phyloP scores from a whole-genome alignment of 495 filamentous ascomycete genomes.

The Saxophila tyrrhenica region DNA sequence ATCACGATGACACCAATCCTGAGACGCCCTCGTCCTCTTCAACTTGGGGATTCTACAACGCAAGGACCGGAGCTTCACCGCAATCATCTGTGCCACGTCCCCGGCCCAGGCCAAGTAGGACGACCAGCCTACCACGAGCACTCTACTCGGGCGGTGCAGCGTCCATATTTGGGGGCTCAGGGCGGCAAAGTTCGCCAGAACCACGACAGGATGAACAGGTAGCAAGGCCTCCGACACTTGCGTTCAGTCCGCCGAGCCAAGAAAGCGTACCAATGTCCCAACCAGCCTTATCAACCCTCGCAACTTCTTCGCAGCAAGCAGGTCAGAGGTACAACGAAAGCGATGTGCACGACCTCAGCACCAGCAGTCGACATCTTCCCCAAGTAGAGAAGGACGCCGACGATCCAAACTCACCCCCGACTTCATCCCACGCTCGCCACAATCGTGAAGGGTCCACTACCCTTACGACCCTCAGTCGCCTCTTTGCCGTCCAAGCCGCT shows the following conservation, averaged over 20 bases:
- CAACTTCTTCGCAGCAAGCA: background rate
- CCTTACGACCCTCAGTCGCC: constrained; percentile 25
- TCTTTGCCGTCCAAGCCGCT: constrained; percentile 26
- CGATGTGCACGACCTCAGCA: background rate
- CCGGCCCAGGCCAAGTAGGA: background rate
- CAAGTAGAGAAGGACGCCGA: constrained; percentile 34
- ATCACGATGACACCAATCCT: background rate
- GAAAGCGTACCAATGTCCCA: background rate
- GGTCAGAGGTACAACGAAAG: background rate
- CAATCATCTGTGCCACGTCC: background rate
- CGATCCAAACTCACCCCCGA: constrained; percentile 28
- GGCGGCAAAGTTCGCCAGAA: background rate
- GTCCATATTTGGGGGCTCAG: background rate
- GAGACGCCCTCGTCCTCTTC: background rate
- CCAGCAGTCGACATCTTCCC: constrained; percentile 6
- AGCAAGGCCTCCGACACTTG: background rate
- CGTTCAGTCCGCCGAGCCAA: background rate
- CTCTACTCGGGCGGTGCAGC: background rate
- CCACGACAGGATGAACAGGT: background rate
- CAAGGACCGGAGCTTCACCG: background rate
- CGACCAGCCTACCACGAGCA: background rate
- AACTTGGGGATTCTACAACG: background rate
- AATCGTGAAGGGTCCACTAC: constrained; percentile 24
- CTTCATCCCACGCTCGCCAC: background rate
- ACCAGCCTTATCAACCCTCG: background rate